phyloP scores from a whole-genome alignment of 441 rosid genomes.

The Jatropha multifida region DNA sequence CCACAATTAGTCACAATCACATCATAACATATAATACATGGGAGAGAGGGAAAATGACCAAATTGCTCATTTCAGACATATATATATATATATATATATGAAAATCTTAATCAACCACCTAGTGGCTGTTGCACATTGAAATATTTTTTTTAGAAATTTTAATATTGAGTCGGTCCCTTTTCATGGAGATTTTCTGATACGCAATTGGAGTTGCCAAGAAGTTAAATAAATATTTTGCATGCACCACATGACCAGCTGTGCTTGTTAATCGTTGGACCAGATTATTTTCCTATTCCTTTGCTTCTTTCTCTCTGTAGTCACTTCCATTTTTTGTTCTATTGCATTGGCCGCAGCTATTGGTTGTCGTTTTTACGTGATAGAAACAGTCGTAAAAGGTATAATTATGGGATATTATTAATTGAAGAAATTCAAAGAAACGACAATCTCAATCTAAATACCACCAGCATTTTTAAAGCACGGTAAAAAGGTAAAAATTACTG shows the following conservation, averaged over 20 bases:
- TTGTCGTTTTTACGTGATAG: conserved; percentile 20
- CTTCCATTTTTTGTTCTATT: background rate
- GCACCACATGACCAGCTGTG: conserved; percentile 13
- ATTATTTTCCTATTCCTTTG: background rate
- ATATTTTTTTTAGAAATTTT: too few species aligned
- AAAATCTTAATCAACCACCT: too few species aligned
- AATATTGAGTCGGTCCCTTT: too few species aligned
- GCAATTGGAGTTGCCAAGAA: too few species aligned
- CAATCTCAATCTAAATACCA: background rate
- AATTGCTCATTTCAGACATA: too few species aligned
- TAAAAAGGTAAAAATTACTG: too few species aligned
- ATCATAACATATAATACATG: background rate
- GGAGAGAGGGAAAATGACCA: too few species aligned
- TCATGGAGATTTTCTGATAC: too few species aligned
- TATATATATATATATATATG: too few species aligned
- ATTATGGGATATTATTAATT: too few species aligned
- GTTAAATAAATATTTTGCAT: background rate
- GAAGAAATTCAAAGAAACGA: background rate
- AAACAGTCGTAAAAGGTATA: background rate
- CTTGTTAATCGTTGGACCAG: background rate
- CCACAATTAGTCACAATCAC: background rate
- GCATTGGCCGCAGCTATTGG: conserved; percentile 11
- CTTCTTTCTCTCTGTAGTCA: background rate
- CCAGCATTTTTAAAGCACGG: too few species aligned
- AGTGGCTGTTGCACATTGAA: too few species aligned